phyloP scores from a whole-genome alignment of 805 yeast species.

The Zygoascus bituminiphila region DNA sequence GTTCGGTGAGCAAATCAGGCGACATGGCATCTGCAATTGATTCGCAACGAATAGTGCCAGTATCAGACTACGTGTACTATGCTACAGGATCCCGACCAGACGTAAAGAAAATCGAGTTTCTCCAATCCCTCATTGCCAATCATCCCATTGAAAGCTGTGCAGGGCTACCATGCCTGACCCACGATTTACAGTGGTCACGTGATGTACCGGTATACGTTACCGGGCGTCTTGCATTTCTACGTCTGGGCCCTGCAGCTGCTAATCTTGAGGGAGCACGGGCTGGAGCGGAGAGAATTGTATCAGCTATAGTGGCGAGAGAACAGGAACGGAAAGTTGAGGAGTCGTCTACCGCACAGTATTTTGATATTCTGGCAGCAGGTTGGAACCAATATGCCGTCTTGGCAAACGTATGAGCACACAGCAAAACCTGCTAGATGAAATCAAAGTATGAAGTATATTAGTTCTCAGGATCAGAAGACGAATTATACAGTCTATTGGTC shows the following conservation, averaged over 20 bases:
- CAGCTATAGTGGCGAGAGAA: conserved; percentile 5
- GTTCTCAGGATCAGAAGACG: too few species aligned
- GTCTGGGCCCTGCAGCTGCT: conserved; percentile 40
- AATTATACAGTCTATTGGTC: too few species aligned
- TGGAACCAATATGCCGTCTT: too few species aligned
- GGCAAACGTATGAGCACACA: too few species aligned
- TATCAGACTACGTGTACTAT: conserved; percentile 31
- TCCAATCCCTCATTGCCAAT: conserved; percentile 25
- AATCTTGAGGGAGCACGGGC: conserved; percentile 40
- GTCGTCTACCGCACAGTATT: too few species aligned
- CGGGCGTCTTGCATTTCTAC: conserved; percentile 37
- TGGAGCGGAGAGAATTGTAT: conserved; percentile 39
- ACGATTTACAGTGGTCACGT: conserved; percentile 36
- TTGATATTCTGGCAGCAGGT: too few species aligned
- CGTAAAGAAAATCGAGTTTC: conserved; percentile 26
- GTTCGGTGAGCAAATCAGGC: too few species aligned
- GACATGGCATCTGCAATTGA: too few species aligned
- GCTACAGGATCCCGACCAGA: conserved; percentile 37
- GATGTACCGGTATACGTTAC: conserved; percentile 35
- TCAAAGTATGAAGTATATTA: too few species aligned
- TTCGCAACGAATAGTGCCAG: background rate
- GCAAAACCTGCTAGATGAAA: too few species aligned
- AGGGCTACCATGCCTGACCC: conserved; percentile 39
- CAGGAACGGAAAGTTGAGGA: too few species aligned
- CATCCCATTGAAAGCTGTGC: conserved; percentile 30